Evolutionary conservation across 2,329 filamentous ascomycete genomes (phyloP), one percentile per base, ranked within the genome.

Genomic region (Penicillium sp.): DNA sequence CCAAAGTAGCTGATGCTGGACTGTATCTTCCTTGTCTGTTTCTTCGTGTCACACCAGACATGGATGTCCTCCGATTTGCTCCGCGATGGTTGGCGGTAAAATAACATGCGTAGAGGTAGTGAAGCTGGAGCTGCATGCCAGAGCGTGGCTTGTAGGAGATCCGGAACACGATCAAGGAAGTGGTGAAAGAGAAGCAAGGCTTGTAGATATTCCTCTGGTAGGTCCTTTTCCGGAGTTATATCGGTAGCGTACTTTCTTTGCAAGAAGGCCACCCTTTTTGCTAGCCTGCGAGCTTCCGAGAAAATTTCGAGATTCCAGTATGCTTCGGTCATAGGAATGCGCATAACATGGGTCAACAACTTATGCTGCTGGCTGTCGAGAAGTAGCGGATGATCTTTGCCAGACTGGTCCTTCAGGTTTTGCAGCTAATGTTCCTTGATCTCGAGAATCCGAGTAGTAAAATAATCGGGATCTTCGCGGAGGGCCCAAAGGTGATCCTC

Each of bases 401-500:
- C 78, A 3, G 68, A 29, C 0, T 58, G 64, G 58, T 85, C 83
- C n/a, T 71, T 77, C 21, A 85, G 19, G 56, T 75, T 70, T 52
- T 84, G 80, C 9, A 71, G 69, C 0, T 79, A 73, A 66, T 88
- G 85, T 13, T 86, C 83, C 26, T 75, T 78, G 23, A 68, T 64
- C 0, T 85, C 81, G 8, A 69, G 66, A 1, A 86, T 21, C 0
- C 70, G 56, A 0, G 82, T 75, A 3, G 76, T 70, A 63, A 88
- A 88, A 70, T 86, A 88, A 1, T 71, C 73, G 0, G 86, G 85
- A 66, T 88, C 86, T 63, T 88, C 86, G 3, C 85, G 79, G 2
- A 88, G 73, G 0, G 78, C 67, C 80, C 81, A 85, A 0, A 87
- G 26, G 61, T 87, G 83, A 70, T 88, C 85, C 58, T 85, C 80